Conservation (phyloP, 73 alveolate genomes). For the Durusdinium trenchii region DNA sequence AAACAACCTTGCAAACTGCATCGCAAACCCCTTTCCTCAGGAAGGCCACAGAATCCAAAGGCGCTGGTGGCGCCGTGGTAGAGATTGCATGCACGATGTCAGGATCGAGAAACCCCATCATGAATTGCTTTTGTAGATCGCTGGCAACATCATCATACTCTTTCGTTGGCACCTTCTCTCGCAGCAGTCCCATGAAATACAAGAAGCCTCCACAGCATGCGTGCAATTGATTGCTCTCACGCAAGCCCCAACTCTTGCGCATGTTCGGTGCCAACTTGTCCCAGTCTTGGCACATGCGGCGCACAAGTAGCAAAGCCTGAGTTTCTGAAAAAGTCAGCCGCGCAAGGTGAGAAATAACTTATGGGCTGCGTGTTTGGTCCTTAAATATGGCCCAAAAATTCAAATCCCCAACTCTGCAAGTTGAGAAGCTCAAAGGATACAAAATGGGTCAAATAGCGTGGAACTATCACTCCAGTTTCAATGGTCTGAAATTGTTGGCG, state of each 20-base stretch:
- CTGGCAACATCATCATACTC: background rate
- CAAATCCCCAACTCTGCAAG: too few species aligned
- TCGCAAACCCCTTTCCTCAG: background rate
- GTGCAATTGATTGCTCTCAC: background rate
- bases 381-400: too few species aligned
- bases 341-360: too few species aligned
- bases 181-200: background rate
- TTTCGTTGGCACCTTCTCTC: background rate
- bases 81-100: background rate
- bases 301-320: background rate
- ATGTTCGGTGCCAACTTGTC: background rate
- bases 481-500: too few species aligned
- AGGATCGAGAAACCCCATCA: background rate
- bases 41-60: background rate
- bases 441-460: too few species aligned
- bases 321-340: background rate
- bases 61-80: background rate
- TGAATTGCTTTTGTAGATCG: background rate
- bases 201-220: background rate
- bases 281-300: background rate
- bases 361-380: too few species aligned
- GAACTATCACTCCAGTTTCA: too few species aligned
- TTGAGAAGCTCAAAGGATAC: too few species aligned
- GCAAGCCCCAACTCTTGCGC: slow-evolving; percentile 6
- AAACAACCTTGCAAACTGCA: background rate